Evolutionary conservation across 495 filamentous ascomycete species (phyloP).

Genomic region (Umbilicaria muhlenbergii): DNA sequence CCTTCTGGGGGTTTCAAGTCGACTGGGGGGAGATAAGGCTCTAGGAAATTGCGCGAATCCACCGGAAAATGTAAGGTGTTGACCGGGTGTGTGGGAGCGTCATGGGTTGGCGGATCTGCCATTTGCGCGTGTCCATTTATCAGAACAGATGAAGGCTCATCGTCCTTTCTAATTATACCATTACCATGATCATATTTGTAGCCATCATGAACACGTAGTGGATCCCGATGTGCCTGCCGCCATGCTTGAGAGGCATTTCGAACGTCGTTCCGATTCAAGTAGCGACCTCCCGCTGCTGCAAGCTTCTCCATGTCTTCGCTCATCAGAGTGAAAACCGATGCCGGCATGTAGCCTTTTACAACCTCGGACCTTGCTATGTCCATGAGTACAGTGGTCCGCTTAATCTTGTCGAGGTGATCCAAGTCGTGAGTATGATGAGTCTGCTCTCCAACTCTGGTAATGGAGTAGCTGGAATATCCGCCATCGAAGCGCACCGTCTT

Average conservation of each 20-base stretch:
- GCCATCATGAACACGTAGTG: constrained; percentile 31
- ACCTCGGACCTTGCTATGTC: constrained; percentile 32
- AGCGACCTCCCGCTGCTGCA: constrained; percentile 31
- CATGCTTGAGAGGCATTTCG: constrained; percentile 36
- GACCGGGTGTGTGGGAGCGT: constrained; percentile 12
- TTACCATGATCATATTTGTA: constrained; percentile 36
- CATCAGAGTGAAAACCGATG: constrained; percentile 35
- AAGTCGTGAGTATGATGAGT: constrained; percentile 32
- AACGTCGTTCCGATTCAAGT: constrained; percentile 34
- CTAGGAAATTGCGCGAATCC: constrained; percentile 28
- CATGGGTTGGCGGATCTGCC: constrained; percentile 1
- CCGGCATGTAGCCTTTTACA: constrained; percentile 35
- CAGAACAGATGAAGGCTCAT: constrained; percentile 8
- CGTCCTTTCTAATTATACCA: constrained; percentile 27
- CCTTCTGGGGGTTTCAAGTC: constrained; percentile 17
- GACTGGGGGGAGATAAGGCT: constrained; percentile 29
- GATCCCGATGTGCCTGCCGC: constrained; percentile 33
- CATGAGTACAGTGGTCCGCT: constrained; percentile 37
- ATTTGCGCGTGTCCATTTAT: constrained; percentile 4
- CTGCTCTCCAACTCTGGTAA: constrained; percentile 19
- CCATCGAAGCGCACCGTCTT: constrained; percentile 34
- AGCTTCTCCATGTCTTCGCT: constrained; percentile 31
- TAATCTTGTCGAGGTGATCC: constrained; percentile 34
- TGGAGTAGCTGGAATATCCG: constrained; percentile 11
- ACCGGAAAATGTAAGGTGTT: constrained; percentile 31